Conservation (phyloP, 2,329 filamentous ascomycete species). For the Gyromitra esculenta region DNA sequence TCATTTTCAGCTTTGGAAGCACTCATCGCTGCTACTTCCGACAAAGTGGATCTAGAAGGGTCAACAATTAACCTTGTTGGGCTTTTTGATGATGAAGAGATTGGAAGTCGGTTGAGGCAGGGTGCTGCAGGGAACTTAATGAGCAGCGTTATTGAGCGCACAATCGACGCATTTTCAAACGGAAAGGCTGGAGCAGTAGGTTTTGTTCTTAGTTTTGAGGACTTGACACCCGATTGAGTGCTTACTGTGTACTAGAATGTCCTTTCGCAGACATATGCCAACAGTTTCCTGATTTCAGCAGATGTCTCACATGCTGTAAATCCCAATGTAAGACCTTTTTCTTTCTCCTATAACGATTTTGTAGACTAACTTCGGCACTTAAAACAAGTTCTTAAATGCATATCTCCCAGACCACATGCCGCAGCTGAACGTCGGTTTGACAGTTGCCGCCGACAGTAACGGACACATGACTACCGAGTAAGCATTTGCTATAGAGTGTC, state of each 20-base stretch:
- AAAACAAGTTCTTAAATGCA: conserved; percentile 71
- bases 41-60: conserved; percentile 64
- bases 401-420: conserved; percentile 90
- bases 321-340: conserved; percentile 70
- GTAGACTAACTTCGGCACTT: neutral
- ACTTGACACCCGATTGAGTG: neutral
- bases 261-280: conserved; percentile 83
- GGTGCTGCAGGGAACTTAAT: conserved; percentile 91
- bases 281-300: conserved; percentile 89
- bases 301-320: conserved; percentile 95
- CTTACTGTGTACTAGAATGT: conserved; percentile 61
- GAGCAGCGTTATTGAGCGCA: conserved; percentile 79
- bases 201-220: neutral
- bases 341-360: neutral
- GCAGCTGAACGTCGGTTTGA: conserved; percentile 85
- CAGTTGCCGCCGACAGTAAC: conserved; percentile 82
- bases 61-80: conserved; percentile 87
- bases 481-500: conserved; percentile 60
- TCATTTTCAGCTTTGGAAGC: conserved; percentile 89
- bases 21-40: conserved; percentile 71
- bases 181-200: conserved; percentile 57
- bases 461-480: conserved; percentile 89
- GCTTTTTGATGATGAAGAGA: conserved; percentile 98
- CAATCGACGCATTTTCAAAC: conserved; percentile 73
- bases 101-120: conserved; percentile 88